Base-by-base conservation (phyloP, 257 asterid genomes). In the Phtheirospermum japonicum region DNA sequence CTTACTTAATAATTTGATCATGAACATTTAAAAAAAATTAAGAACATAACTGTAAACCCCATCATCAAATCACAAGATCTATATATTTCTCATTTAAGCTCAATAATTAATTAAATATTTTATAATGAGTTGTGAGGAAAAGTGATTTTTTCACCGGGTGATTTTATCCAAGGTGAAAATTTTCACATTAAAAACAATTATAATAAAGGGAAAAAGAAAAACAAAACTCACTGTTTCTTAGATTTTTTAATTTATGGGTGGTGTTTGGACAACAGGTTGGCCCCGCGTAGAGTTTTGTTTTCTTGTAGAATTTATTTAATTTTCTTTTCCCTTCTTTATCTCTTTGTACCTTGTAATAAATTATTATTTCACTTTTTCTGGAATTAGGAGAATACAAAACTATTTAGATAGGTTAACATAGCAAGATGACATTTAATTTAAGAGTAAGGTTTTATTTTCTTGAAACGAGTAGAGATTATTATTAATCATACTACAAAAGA, bases 231-330 rank as follows among this genome's bases (percentile, higher is more conserved):
- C 96, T 64, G 81, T 71, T 78, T 76, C 62, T 77, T 87, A 46
- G 69, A 42, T n/a, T 75, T 77, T 68, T 75, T 81, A 71, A 26
- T 19, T 19, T 2, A 23, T 40, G 57, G 32, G 28, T 13, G 57
- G 31, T 13, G 30, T 19, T 20, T 31, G 60, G 77, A 63, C 65
- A 71, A 57, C 63, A 64, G 39, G 57, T 68, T 69, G 80, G 76
- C 64, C 83, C 83, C 83, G 74, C 78, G 61, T 74, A 58, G 55
- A 30, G 66, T 70, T 76, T 71, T 77, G 76, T 77, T 73, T 73
- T 69, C 66, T 75, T 75, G 49, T 73, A 39, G 17, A 10, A 36
- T 69, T 64, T 0, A 23, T 42, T 66, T 71, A 20, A 19, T 65
- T 53, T 65, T 45, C 17, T 67, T 67, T 39, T 30, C 4, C 32